These are phyloP conservation scores for Pseudognaphalium luteoalbum DNA, from an alignment of 129 eudicot species.

Conservation along the genomic window DNA sequence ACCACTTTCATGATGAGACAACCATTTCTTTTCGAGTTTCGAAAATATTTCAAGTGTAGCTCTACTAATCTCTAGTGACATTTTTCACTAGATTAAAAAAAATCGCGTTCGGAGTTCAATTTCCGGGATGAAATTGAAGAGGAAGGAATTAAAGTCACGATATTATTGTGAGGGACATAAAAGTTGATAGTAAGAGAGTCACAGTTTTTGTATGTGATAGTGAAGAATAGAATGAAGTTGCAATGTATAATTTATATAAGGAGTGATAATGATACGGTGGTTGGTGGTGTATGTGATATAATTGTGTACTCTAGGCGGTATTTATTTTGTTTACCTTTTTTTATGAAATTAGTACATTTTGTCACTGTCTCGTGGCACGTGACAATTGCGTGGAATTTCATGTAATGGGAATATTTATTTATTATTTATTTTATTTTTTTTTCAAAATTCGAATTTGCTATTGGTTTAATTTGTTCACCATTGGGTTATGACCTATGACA, in stretches of 20 bases:
- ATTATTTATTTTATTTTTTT: background rate
- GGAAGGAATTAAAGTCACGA: conserved; percentile 36
- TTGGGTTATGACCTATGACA: no score
- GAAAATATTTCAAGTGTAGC: conserved; percentile 87
- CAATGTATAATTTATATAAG: conserved; percentile 36
- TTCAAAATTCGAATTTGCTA: background rate
- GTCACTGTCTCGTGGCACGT: conserved; percentile 33
- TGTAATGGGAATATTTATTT: conserved; percentile 10
- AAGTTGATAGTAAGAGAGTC: conserved; percentile 28
- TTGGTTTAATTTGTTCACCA: background rate
- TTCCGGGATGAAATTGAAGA: background rate
- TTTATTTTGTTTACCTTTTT: conserved; percentile 30
- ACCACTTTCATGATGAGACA: conserved; percentile 54
- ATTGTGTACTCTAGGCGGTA: conserved; percentile 31
- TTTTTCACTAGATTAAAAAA: background rate
- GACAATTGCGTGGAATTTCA: conserved; percentile 38
- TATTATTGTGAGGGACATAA: conserved; percentile 40
- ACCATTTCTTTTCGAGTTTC: conserved; percentile 92
- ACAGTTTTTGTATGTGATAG: conserved; percentile 26
- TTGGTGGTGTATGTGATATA: conserved; percentile 34
- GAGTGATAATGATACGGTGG: conserved; percentile 30
- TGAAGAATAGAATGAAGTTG: conserved; percentile 32
- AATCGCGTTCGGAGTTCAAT: background rate
- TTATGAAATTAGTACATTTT: conserved; percentile 12
- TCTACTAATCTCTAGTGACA: conserved; percentile 54